Percentiles rank a stretch among this genome's conserved stretches.
These are phyloP conservation scores for Eragrostis tef DNA, from an alignment of 202 grass and related monocot species.

Conservation along the genomic window DNA sequence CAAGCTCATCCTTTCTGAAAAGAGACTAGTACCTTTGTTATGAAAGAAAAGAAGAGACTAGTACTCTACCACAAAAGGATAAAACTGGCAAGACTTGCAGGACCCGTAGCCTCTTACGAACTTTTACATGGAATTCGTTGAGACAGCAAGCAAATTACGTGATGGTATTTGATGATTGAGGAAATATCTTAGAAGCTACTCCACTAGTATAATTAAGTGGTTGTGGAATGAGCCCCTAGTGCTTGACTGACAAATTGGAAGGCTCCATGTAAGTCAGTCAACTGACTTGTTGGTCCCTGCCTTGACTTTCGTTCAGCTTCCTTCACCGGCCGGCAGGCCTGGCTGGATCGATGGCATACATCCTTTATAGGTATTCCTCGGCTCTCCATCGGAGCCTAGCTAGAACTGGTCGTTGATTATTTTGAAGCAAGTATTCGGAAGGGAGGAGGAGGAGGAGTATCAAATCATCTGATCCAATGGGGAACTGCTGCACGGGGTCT, in stretches of 20 bases:
- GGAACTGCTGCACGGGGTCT: conserved; percentile 69
- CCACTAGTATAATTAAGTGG: neutral
- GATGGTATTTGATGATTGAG: neutral
- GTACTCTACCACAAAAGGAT: no score
- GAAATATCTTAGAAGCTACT: neutral
- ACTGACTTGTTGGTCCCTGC: conserved; percentile 29
- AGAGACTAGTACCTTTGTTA: no score
- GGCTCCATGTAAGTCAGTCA: conserved; percentile 38
- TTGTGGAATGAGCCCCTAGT: neutral
- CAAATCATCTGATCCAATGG: conserved; percentile 55
- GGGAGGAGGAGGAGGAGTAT: no score
- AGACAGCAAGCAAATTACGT: neutral
- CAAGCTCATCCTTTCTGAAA: no score
- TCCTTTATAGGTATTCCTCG: conserved; percentile 32
- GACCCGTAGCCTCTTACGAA: no score
- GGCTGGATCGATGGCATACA: no score
- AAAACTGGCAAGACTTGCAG: no score
- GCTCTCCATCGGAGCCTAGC: conserved; percentile 5
- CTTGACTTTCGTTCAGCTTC: conserved; percentile 28
- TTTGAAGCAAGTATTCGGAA: neutral
- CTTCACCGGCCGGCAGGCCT: neutral
- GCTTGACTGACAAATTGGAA: conserved; percentile 30
- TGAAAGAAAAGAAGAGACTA: no score
- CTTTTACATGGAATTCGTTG: no score
- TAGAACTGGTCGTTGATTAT: neutral